A percentile compares a stretch with the other conserved stretches of the same genome.
These are phyloP conservation scores for Pleoardoris graminearum DNA, from an alignment of 2,329 filamentous ascomycete species.

Conservation along the genomic window DNA sequence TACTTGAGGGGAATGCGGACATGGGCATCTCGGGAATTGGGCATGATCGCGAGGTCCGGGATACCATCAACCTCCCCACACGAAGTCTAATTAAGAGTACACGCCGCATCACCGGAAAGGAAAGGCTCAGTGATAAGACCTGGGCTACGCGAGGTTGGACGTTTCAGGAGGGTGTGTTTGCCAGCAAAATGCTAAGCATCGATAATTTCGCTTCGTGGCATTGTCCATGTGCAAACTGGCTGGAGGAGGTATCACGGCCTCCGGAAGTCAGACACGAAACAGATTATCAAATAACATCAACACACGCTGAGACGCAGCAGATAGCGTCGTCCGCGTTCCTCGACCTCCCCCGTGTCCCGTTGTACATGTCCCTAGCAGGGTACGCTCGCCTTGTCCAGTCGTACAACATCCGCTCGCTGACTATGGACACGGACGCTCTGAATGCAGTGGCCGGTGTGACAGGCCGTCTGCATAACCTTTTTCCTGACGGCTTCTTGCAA, in stretches of 20 bases:
- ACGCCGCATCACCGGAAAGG: slow-evolving; percentile 10
- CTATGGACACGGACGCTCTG: slow-evolving; percentile 14
- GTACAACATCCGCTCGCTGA: slow-evolving; percentile 16
- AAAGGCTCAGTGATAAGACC: slow-evolving; percentile 9
- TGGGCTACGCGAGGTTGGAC: slow-evolving; percentile 13
- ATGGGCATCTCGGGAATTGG: slow-evolving; percentile 10
- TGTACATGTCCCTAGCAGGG: slow-evolving; percentile 4
- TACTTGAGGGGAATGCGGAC: slow-evolving; percentile 12
- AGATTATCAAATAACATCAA: neutral
- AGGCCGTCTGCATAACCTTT: slow-evolving; percentile 7
- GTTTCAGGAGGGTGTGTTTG: slow-evolving; percentile 12
- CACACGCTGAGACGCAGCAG: neutral
- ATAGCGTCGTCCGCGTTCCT: slow-evolving; percentile 1
- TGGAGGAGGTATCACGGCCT: slow-evolving; percentile 10
- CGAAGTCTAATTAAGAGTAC: slow-evolving; percentile 10
- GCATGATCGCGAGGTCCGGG: slow-evolving; percentile 9
- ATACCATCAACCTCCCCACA: slow-evolving; percentile 9
- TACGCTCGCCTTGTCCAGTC: slow-evolving; percentile 10
- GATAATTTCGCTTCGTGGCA: slow-evolving; percentile 12
- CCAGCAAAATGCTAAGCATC: slow-evolving; percentile 13
- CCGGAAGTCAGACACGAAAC: neutral
- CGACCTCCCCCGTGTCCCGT: slow-evolving; percentile 7
- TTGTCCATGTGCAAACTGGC: slow-evolving; percentile 11
- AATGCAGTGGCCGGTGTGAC: slow-evolving; percentile 15
- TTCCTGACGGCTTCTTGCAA: slow-evolving; percentile 17